Percentiles rank a stretch among this genome's conserved stretches.
Evolutionary conservation across 2,329 filamentous ascomycete genomes (phyloP).

Genomic region (Phialophora macrospora): DNA sequence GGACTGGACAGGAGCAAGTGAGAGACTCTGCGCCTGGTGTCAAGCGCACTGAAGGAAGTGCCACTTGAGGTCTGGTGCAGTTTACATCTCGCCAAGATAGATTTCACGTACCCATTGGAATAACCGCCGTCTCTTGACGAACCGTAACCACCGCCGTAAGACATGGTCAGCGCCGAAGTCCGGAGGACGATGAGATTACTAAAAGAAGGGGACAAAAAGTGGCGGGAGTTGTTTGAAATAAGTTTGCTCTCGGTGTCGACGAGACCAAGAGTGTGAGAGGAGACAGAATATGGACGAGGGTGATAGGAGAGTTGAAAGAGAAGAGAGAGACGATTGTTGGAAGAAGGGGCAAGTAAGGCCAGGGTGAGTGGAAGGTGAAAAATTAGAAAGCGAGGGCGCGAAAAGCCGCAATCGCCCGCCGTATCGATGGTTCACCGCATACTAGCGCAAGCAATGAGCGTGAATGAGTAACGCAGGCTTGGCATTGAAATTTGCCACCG

Average conservation of each 20-base stretch:
- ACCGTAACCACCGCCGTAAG: slow-evolving; percentile 63
- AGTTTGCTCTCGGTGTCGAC: slow-evolving; percentile 35
- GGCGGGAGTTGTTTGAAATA: slow-evolving; percentile 33
- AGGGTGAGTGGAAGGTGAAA: slow-evolving; percentile 8
- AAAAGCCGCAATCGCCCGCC: slow-evolving; percentile 8
- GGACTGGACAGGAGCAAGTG: background rate
- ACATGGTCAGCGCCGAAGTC: slow-evolving; percentile 60
- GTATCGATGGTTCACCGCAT: background rate
- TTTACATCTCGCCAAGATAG: background rate
- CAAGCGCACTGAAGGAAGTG: background rate
- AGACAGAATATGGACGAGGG: slow-evolving; percentile 37
- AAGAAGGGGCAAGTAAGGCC: slow-evolving; percentile 23
- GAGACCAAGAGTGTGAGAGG: slow-evolving; percentile 40
- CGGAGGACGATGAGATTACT: slow-evolving; percentile 9
- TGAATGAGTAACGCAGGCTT: background rate
- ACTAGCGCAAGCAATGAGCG: too few species aligned
- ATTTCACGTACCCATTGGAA: slow-evolving; percentile 35
- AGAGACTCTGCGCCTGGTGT: background rate
- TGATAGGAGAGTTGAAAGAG: slow-evolving; percentile 16
- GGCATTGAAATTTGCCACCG: background rate
- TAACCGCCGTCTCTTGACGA: slow-evolving; percentile 53
- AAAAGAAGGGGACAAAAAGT: slow-evolving; percentile 29
- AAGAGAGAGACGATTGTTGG: slow-evolving; percentile 22
- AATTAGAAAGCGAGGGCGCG: slow-evolving; percentile 12
- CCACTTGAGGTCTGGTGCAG: background rate